Base-by-base conservation (phyloP, 805 yeast species). In the Nakazawaea ishiwadae region DNA sequence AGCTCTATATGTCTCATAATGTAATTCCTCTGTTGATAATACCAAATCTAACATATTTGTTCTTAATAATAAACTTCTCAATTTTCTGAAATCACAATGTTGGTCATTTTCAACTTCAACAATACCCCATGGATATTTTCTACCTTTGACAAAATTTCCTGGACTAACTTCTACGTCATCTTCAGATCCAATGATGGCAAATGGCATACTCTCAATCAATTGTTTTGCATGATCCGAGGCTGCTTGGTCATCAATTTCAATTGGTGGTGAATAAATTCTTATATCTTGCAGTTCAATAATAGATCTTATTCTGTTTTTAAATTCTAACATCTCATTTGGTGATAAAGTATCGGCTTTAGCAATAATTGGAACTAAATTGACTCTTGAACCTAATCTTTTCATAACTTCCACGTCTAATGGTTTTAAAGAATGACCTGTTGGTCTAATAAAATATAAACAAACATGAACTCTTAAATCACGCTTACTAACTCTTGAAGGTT, bases 381-480 rank as follows among this genome's bases (percentile, higher is more conserved):
- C 95, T 50, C 96, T 73, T 11, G 82, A 69, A 30, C 87, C 76
- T 44, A 90, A 66, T 54, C 83, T 80, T 64, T 84, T 84, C 96
- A 90, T 87, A 31, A 85, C 81, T 60, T 80, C 88, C 48, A 90
- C 81, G 63, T 90, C 97, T 51, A 90, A 67, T 6, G 96, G 95
- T 58, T 84, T 82, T 52, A 90, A 71, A 29, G 89, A 79, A 58
- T 87, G 95, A 16, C 95, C 95, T 1, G 95, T 84, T 34, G 97
- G 97, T 57, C 91, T 79, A 49, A 90, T 83, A 58, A 90, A 89
- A 65, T 89, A 90, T 35, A 90, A 66, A 59, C 95, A 86, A 2
- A 89, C 95, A 56, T 90, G 96, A 27, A 90, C 96, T 54, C 97
- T 77, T 49, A 87, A 66, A 63, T 90, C 97, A 52, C 81, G 83